These are phyloP conservation scores for Cryptococcus hybrid DNA, from an alignment of 1,284 basidiomycete genomes.

Conservation along the genomic window DNA sequence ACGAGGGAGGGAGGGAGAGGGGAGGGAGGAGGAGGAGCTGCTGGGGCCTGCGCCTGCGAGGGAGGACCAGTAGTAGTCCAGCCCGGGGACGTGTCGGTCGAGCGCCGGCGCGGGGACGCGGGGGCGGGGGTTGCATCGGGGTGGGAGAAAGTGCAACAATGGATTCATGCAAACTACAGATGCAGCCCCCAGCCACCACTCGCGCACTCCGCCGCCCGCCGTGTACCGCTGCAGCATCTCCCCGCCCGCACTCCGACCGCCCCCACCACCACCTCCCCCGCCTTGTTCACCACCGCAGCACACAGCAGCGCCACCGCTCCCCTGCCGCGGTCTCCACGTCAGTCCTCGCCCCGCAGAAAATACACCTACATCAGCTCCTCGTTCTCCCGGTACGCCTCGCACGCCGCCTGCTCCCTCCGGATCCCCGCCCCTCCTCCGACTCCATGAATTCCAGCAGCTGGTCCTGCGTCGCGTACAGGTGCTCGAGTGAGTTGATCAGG, in stretches of 20 bases:
- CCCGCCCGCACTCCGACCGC: neutral
- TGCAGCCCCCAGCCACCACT: neutral
- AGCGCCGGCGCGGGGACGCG: slow-evolving; percentile 22
- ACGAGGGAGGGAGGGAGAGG: slow-evolving; percentile 14
- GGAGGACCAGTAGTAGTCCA: slow-evolving; percentile 45
- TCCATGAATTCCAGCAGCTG: slow-evolving; percentile 57
- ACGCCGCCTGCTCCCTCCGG: slow-evolving; percentile 53
- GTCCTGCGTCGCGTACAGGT: slow-evolving; percentile 63
- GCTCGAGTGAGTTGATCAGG: slow-evolving; percentile 67
- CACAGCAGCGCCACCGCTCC: neutral
- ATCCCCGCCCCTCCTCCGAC: slow-evolving; percentile 41
- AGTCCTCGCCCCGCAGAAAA: neutral
- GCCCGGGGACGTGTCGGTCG: slow-evolving; percentile 36
- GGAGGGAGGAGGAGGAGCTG: slow-evolving; percentile 31
- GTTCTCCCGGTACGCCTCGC: slow-evolving; percentile 57
- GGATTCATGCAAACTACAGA: neutral
- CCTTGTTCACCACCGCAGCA: neutral
- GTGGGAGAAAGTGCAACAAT: slow-evolving; percentile 12
- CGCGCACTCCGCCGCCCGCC: neutral
- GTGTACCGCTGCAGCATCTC: neutral
- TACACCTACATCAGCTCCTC: slow-evolving; percentile 57
- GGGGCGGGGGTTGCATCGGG: slow-evolving; percentile 12
- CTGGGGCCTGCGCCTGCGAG: slow-evolving; percentile 38
- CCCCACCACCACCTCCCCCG: neutral
- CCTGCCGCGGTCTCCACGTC: neutral